Percentiles rank a stretch among this genome's conserved stretches.
phyloP scores from a whole-genome alignment of 129 eudicot species.

The Centaurea solstitialis region DNA sequence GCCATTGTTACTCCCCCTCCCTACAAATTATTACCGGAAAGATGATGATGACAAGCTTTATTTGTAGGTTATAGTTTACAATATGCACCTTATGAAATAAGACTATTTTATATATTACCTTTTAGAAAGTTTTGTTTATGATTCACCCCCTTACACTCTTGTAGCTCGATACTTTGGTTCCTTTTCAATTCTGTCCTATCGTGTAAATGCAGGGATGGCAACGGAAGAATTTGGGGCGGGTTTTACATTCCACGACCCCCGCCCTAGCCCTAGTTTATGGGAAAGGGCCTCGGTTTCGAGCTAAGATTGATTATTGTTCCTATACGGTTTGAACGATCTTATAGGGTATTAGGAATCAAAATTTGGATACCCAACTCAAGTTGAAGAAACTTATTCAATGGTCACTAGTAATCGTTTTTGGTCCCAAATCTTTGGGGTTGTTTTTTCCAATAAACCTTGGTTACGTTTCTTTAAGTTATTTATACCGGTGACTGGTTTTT shows the following conservation, averaged over 20 bases:
- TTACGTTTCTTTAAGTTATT: too few relatives aligned
- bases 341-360: too few relatives aligned
- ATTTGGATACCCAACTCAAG: not conserved
- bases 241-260: too few relatives aligned
- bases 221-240: too few relatives aligned
- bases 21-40: not conserved
- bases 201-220: too few relatives aligned
- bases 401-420: not conserved
- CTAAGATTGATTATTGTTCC: too few relatives aligned
- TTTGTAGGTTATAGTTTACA: not conserved
- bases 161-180: not conserved
- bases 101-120: not conserved
- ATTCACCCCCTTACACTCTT: not conserved
- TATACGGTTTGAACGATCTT: too few relatives aligned
- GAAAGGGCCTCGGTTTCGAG: too few relatives aligned
- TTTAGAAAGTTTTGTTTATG: not conserved
- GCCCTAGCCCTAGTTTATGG: too few relatives aligned
- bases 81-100: not conserved
- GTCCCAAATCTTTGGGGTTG: not conserved
- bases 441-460: not conserved
- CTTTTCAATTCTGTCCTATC: not conserved
- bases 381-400: not conserved
- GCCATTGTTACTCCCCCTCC: conserved; percentile 36
- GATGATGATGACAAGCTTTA: conserved; percentile 14
- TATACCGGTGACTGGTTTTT: too few relatives aligned